Conservation (phyloP, 805 yeast species). For the Debaryomyces prosopidis region DNA sequence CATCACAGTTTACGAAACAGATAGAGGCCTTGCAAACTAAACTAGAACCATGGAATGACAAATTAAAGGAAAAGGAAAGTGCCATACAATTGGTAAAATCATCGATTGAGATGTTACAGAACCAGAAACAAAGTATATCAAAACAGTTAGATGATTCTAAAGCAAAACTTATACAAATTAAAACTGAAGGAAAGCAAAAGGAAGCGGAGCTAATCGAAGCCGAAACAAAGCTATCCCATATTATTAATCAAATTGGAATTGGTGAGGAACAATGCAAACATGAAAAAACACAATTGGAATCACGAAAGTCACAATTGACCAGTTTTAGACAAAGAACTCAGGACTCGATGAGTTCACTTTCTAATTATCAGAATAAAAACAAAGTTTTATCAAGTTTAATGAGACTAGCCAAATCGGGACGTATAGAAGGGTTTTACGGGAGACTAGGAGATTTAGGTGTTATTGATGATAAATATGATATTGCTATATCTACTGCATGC, state of each 20-base stretch:
- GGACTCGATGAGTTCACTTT: constrained; percentile 64
- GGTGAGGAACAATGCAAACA: constrained; percentile 59
- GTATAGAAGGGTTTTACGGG: constrained; percentile 85
- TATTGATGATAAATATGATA: constrained; percentile 84
- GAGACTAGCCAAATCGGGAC: constrained; percentile 73
- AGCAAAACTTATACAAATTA: constrained; percentile 44
- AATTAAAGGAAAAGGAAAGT: constrained; percentile 61
- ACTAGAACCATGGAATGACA: constrained; percentile 81
- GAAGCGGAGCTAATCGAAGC: constrained; percentile 47
- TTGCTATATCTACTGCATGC: constrained; percentile 94
- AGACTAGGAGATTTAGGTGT: constrained; percentile 90
- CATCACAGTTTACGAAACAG: constrained; percentile 63
- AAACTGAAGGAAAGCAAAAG: constrained; percentile 49
- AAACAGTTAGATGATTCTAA: constrained; percentile 47
- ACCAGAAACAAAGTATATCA: constrained; percentile 43
- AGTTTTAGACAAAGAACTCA: constrained; percentile 59
- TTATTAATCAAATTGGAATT: constrained; percentile 51
- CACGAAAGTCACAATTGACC: constrained; percentile 53
- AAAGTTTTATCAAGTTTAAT: constrained; percentile 69
- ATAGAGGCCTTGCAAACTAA: constrained; percentile 63
- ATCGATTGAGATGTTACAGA: constrained; percentile 58
- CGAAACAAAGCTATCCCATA: constrained; percentile 49
- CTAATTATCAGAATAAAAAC: constrained; percentile 64
- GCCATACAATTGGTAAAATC: constrained; percentile 65
- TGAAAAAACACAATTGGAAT: constrained; percentile 51